phyloP scores from a whole-genome alignment of 2,329 filamentous ascomycete species.

The Colletotrichum theobromicola region DNA sequence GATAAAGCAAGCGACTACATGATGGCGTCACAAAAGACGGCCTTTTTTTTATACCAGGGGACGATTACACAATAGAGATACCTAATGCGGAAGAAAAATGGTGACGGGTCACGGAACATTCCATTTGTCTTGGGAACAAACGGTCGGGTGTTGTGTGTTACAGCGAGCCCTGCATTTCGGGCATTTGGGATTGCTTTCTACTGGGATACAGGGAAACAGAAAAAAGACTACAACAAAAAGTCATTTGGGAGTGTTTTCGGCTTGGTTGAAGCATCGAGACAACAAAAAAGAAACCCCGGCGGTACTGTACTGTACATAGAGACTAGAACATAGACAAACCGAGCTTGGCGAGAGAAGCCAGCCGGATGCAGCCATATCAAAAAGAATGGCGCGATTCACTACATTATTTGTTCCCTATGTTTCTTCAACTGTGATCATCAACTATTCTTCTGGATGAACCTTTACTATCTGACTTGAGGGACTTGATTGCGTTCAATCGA shows the following conservation, averaged over 20 bases:
- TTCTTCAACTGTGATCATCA: neutral
- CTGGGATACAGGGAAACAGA: neutral
- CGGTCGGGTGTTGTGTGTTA: neutral
- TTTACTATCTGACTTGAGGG: neutral
- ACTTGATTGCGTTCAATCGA: neutral
- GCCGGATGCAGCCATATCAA: neutral
- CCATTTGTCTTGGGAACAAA: neutral
- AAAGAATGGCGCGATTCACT: neutral
- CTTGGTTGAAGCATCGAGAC: neutral
- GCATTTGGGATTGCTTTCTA: neutral
- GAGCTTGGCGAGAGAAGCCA: neutral
- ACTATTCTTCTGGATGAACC: neutral
- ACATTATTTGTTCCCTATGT: neutral
- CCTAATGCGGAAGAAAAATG: constrained; percentile 10
- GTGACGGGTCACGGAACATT: neutral
- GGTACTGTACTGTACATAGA: constrained; percentile 10
- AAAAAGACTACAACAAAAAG: neutral
- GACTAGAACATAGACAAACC: constrained; percentile 4
- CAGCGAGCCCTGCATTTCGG: neutral
- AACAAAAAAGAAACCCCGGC: neutral
- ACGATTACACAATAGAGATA: neutral
- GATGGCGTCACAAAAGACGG: neutral
- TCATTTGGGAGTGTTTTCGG: neutral
- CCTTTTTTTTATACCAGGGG: neutral
- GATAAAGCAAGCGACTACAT: neutral